phyloP scores from a whole-genome alignment of 164 flowering plant species.

The Annona squamosa region DNA sequence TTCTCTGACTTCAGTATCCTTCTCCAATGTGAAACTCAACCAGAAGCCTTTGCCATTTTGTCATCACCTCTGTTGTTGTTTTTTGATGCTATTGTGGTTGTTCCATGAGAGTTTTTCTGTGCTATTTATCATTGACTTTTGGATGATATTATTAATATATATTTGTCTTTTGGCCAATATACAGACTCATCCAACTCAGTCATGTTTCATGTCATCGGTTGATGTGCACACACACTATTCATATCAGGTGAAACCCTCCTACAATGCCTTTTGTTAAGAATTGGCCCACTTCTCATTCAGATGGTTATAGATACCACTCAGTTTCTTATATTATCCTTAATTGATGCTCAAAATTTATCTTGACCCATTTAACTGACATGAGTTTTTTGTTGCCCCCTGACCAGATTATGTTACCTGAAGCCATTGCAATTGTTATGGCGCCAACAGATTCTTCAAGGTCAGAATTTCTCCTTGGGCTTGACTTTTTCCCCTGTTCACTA shows the following conservation, averaged over 20 bases:
- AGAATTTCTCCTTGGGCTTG: background rate
- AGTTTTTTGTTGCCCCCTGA: background rate
- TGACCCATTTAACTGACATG: background rate
- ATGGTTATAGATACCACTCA: background rate
- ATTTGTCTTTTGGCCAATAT: conserved; percentile 9
- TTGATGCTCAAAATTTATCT: background rate
- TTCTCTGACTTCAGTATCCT: background rate
- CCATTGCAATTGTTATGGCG: conserved; percentile 99
- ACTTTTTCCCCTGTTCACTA: too few species aligned
- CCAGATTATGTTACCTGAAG: conserved; percentile 92
- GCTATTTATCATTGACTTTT: background rate
- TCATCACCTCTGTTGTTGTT: background rate
- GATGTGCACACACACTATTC: conserved; percentile 96
- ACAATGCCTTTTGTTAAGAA: background rate
- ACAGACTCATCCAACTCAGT: conserved; percentile 97
- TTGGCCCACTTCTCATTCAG: background rate
- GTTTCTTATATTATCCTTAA: background rate
- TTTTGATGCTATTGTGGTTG: background rate
- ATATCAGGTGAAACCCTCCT: conserved; percentile 52
- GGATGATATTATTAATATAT: too few species aligned
- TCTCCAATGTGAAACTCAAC: background rate
- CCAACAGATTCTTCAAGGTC: conserved; percentile 72
- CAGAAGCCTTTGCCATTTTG: background rate
- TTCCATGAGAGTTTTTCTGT: background rate
- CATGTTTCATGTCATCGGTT: conserved; percentile 96